Percentiles rank a stretch among this genome's conserved stretches.
phyloP scores from a whole-genome alignment of 2,329 filamentous ascomycete species.

The Ophiocordyceps australis region DNA sequence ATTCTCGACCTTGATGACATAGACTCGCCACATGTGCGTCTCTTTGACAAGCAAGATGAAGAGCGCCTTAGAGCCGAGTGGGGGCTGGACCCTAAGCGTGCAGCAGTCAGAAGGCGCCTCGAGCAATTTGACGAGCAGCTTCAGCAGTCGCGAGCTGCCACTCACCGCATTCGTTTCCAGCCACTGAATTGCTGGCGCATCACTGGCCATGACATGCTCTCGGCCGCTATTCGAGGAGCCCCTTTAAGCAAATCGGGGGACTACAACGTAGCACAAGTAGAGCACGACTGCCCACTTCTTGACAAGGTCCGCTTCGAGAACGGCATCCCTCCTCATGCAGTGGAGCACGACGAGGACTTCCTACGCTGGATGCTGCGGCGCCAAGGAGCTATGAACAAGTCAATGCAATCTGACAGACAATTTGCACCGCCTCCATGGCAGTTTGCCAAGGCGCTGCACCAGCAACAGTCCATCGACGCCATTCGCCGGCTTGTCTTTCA shows the following conservation, averaged over 20 bases:
- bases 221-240: slow-evolving; percentile 14
- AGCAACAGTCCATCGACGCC: slow-evolving; percentile 8
- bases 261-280: no score
- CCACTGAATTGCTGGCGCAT: slow-evolving; percentile 17
- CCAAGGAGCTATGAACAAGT: slow-evolving; percentile 4
- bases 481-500: slow-evolving; percentile 14
- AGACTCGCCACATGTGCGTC: slow-evolving; percentile 22
- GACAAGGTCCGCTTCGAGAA: slow-evolving; percentile 9
- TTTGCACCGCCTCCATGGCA: slow-evolving; percentile 3
- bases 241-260: no score
- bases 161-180: slow-evolving; percentile 7
- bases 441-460: slow-evolving; percentile 6
- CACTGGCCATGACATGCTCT: slow-evolving; percentile 23
- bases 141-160: slow-evolving; percentile 8
- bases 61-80: slow-evolving; percentile 11
- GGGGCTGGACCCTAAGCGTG: slow-evolving; percentile 7
- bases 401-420: slow-evolving; percentile 1
- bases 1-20: slow-evolving; percentile 35
- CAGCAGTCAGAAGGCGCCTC: slow-evolving; percentile 9
- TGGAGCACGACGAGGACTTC: slow-evolving; percentile 11
- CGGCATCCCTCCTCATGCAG: slow-evolving; percentile 11
- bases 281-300: slow-evolving; percentile 3
- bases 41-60: slow-evolving; percentile 17
- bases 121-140: slow-evolving; percentile 11
- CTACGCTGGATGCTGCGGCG: slow-evolving; percentile 17